These are phyloP conservation scores for Paramecium sonneborni DNA, from an alignment of 73 alveolate genomes.

Conservation along the genomic window DNA sequence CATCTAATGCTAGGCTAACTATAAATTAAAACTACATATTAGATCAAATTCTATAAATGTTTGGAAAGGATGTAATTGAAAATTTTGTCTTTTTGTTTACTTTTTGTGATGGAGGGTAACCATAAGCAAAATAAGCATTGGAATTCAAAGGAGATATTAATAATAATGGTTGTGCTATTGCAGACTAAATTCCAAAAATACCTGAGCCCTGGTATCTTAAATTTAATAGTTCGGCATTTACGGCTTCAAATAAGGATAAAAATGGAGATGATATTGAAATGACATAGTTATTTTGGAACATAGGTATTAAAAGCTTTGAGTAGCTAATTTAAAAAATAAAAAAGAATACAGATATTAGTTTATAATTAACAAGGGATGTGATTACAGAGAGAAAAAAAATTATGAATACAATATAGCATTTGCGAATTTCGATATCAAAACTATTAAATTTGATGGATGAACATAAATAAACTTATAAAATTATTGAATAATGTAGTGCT, in stretches of 20 bases:
- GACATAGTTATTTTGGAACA: not conserved
- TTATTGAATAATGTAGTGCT: not conserved
- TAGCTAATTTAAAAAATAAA: not conserved
- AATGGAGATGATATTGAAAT: not conserved
- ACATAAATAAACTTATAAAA: not conserved
- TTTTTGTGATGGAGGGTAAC: conserved; percentile 52
- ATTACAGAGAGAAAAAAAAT: not conserved
- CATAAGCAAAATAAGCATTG: not conserved
- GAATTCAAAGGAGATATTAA: not conserved
- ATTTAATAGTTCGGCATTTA: conserved; percentile 55
- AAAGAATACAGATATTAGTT: not conserved
- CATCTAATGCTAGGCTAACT: conserved; percentile 54
- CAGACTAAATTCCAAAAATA: not conserved
- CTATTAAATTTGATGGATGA: not conserved
- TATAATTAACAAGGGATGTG: not conserved
- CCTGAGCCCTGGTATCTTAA: conserved; percentile 56
- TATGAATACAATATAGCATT: not conserved
- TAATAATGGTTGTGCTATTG: not conserved
- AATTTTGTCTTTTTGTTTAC: conserved; percentile 56
- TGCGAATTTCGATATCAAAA: not conserved
- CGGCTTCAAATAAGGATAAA: not conserved
- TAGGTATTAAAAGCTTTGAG: no score
- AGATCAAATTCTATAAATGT: not conserved
- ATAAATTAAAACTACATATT: conserved; percentile 6
- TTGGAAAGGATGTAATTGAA: conserved; percentile 58